These are phyloP conservation scores for Xylaria sp. DNA, from an alignment of 2,329 filamentous ascomycete genomes.

Conservation along the genomic window DNA sequence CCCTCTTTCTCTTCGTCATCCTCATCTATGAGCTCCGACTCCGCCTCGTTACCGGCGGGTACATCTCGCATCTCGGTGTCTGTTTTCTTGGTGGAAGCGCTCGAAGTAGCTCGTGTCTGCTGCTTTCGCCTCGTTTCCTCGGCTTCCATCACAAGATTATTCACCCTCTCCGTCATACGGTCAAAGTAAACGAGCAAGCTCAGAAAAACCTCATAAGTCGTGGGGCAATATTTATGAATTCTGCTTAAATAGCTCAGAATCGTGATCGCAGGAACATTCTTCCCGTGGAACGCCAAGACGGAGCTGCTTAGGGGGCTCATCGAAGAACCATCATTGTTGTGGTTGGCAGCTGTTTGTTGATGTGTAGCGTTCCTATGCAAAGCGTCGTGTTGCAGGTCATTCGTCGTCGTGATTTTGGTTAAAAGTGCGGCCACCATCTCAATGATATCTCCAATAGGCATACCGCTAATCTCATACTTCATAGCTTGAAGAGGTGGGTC, in stretches of 20 bases:
- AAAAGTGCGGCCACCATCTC: conserved; percentile 98
- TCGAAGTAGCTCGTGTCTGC: conserved; percentile 24
- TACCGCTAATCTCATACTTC: conserved; percentile 94
- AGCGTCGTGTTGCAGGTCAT: conserved; percentile 93
- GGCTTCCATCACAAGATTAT: conserved; percentile 78
- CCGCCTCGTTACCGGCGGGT: conserved; percentile 53
- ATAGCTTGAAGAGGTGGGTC: conserved; percentile 65
- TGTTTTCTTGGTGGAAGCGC: conserved; percentile 21
- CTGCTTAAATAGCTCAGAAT: conserved; percentile 95
- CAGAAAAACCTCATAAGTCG: conserved; percentile 97
- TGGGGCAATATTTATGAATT: conserved; percentile 99
- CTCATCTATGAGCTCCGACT: conserved; percentile 63
- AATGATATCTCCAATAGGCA: conserved; percentile 97
- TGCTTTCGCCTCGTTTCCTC: conserved; percentile 62
- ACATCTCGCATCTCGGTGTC: conserved; percentile 54
- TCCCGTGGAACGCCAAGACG: conserved; percentile 95
- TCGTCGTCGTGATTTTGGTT: conserved; percentile 97
- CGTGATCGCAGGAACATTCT: conserved; percentile 96
- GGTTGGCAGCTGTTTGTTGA: conserved; percentile 62
- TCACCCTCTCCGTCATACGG: conserved; percentile 96
- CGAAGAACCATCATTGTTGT: conserved; percentile 64
- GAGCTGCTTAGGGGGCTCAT: conserved; percentile 68
- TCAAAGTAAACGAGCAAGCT: conserved; percentile 98
- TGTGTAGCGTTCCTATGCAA: conserved; percentile 77
- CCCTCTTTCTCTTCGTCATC: conserved; percentile 50